Evolutionary conservation across 2,329 filamentous ascomycete genomes (phyloP), one percentile per base, ranked within the genome.

Genomic region (Simplicillium aogashimaense): DNA sequence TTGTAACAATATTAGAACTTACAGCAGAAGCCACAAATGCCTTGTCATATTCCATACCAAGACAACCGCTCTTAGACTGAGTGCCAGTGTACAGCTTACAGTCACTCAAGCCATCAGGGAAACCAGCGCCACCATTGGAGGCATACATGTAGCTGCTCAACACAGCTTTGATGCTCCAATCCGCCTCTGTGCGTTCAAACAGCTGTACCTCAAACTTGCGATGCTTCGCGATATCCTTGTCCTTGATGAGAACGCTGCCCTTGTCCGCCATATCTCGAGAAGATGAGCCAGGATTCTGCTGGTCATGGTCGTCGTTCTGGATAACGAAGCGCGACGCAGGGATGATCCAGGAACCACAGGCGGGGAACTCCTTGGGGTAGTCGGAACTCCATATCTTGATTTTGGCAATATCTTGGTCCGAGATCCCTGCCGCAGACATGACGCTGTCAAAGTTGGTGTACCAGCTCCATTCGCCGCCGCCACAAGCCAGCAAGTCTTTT

Each of bases 101-200:
- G 17, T 39, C 30, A 18, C 37, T 39, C 16, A 34, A 29, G 14
- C 37, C 37, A n/a, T 39, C 37, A 8, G 37, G 37, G 17, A 39
- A 39, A 5, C 37, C 37, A 18, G 29, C 16, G n/a, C 37, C 37
- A 16, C 37, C 37, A 8, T 39, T 33, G 2, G 37, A 29, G 14
- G 37, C 29, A 34, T 34, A 39, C 37, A 39, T 39, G 37, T 39
- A 39, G 16, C 37, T 39, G 18, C 37, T 39, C 15, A 39, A 30
- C 12, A 39, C 29, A 28, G 18, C 16, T n/a, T 39, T 39, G 16
- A 39, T 39, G 14, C 32, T 39, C 37, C 37, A 39, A 18, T 39
- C 37, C 4, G 37, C 37, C 20, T 39, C 37, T 7, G 30, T 39
- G 17, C 37, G 37, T 9, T 32, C 32, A 17, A 39, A 39, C 4